Percentiles rank a stretch among this genome's conserved stretches.
Conservation (phyloP, 495 filamentous ascomycete species). For the Hyphodiscus hymeniophilus region DNA sequence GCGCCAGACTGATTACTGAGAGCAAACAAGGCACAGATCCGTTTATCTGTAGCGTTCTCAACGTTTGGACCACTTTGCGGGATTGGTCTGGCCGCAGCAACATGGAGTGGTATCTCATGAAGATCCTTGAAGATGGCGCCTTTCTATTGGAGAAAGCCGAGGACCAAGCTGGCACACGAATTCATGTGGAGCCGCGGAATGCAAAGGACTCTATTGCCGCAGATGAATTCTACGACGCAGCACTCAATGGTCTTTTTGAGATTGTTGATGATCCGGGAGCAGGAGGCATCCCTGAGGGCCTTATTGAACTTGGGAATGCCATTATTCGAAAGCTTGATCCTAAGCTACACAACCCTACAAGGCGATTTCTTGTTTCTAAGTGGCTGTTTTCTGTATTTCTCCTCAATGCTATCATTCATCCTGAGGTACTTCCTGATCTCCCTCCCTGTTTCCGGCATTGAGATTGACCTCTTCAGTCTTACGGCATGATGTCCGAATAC, state of each 20-base stretch:
- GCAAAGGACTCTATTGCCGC: slow-evolving; percentile 67
- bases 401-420: slow-evolving; percentile 75
- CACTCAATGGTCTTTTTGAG: slow-evolving; percentile 74
- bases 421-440: slow-evolving; percentile 61
- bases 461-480: slow-evolving; percentile 45
- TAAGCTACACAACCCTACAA: slow-evolving; percentile 60
- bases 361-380: slow-evolving; percentile 74
- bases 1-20: slow-evolving; percentile 67
- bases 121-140: slow-evolving; percentile 82
- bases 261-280: slow-evolving; percentile 72
- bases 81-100: slow-evolving; percentile 84
- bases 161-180: slow-evolving; percentile 55
- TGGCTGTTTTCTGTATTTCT: slow-evolving; percentile 91
- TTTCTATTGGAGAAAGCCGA: slow-evolving; percentile 77
- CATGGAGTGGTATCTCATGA: slow-evolving; percentile 90
- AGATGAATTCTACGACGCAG: slow-evolving; percentile 84
- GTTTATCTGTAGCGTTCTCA: slow-evolving; percentile 64
- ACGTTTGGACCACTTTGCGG: slow-evolving; percentile 76
- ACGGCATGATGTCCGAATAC: slow-evolving; percentile 82
- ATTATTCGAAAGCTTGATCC: slow-evolving; percentile 70
- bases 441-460: background rate
- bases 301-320: slow-evolving; percentile 72
- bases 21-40: slow-evolving; percentile 38
- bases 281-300: slow-evolving; percentile 77
- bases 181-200: slow-evolving; percentile 55